These are phyloP conservation scores for Fusarium chlamydosporum DNA, from an alignment of 2,329 filamentous ascomycete species.

Conservation along the genomic window DNA sequence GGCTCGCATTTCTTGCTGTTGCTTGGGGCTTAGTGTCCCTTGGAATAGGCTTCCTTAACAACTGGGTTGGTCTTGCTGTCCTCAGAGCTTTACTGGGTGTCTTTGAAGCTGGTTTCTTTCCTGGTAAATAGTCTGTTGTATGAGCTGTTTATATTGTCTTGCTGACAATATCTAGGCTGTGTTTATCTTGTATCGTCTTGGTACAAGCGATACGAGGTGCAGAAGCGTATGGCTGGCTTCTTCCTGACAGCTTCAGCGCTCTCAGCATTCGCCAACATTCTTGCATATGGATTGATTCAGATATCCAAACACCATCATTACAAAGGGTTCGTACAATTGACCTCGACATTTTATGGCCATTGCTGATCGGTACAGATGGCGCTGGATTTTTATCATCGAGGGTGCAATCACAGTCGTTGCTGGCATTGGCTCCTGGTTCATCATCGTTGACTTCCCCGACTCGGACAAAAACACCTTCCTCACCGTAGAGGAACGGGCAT, in stretches of 20 bases:
- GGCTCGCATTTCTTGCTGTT: slow-evolving; percentile 32
- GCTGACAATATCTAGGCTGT: not conserved
- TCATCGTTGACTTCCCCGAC: slow-evolving; percentile 42
- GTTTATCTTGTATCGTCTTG: slow-evolving; percentile 34
- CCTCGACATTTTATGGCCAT: rapidly evolving
- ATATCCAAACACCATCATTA: slow-evolving; percentile 31
- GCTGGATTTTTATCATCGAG: slow-evolving; percentile 42
- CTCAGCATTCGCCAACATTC: slow-evolving; percentile 34
- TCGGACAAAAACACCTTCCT: slow-evolving; percentile 33
- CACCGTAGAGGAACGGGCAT: slow-evolving; percentile 19
- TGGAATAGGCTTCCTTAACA: slow-evolving; percentile 31
- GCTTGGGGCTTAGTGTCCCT: slow-evolving; percentile 35
- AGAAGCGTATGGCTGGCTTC: slow-evolving; percentile 35
- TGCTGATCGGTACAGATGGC: slow-evolving; percentile 10
- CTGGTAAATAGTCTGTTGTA: not conserved
- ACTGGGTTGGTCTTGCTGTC: slow-evolving; percentile 26
- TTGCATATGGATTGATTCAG: slow-evolving; percentile 33
- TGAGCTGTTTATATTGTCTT: not conserved
- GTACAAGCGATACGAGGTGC: slow-evolving; percentile 37
- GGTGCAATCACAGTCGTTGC: slow-evolving; percentile 33
- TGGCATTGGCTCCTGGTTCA: slow-evolving; percentile 36
- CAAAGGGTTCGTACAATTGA: slow-evolving; percentile 11
- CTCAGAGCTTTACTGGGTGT: slow-evolving; percentile 26
- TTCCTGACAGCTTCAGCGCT: slow-evolving; percentile 29
- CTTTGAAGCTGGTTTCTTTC: slow-evolving; percentile 40